Base-by-base conservation (phyloP, 2,329 filamentous ascomycete species). In the Macrophomina tecta region DNA sequence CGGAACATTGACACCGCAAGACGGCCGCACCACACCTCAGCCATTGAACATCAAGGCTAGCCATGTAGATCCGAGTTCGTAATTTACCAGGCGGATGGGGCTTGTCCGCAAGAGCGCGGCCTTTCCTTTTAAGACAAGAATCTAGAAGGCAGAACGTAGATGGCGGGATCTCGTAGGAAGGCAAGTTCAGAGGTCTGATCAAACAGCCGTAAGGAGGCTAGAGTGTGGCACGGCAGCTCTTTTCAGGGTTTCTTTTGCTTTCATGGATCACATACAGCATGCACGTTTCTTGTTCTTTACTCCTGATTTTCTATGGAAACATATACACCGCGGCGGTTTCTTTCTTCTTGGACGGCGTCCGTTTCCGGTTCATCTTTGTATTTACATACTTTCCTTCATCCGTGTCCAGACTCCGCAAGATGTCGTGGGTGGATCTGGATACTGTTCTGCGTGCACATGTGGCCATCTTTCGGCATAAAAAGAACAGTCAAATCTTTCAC, bases 21-120 rank as follows among this genome's bases (percentile, higher is more conserved):
- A 66, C 32, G 65, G 65, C 11, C 36, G 65, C 4, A 42, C 30
- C 36, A 66, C 65, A 12, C 65, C 65, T 11, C 65, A 66, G 38
- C 65, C 65, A 9, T 45, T 66, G 65, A 62, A 53, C n/a, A 66
- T 66, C n/a, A 66, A 66, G 55, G 32, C 55, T 2, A 66, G 34
- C 14, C 65, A 66, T 30, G 65, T 66, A n/a, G 65, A 66, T 48
- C 65, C 65, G 34, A 66, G 65, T 23, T 66, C 65, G 7, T 66
- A 53, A 62, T 8, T 23, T 49, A 18, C 46, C 30, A 38, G 36
- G 12, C 42, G 53, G 36, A 30, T 8, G 12, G 30, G 5, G 6
- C 36, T 16, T 2, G 14, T 6, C 4, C 4, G 36, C 4, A 46
- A 12, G 14, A 16, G 3, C 11, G 32, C 16, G 30, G 11, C 7